A percentile compares a stretch with the other conserved stretches of the same genome.
These are phyloP conservation scores for Bjerkandera adusta DNA, from an alignment of 1,284 basidiomycete species.

Conservation along the genomic window DNA sequence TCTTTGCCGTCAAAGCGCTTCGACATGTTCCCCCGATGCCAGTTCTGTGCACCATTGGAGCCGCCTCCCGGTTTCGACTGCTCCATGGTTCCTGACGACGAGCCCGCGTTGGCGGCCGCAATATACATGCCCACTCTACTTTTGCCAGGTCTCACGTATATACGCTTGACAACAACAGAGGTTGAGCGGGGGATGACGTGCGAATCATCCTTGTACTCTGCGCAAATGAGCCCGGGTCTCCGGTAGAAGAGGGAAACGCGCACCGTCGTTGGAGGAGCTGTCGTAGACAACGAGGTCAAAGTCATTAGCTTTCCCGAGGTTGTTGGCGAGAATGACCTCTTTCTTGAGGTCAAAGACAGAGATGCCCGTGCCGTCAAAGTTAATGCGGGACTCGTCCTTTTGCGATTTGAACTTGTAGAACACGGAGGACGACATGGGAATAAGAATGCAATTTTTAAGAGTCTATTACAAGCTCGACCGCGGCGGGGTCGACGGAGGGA, in stretches of 20 bases:
- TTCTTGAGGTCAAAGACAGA: conserved; percentile 99
- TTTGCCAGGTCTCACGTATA: conserved; percentile 89
- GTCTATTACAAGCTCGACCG: conserved; percentile 10
- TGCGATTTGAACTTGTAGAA: conserved; percentile 99
- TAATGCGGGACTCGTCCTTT: conserved; percentile 91
- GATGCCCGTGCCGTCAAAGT: conserved; percentile 98
- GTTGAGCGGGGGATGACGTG: conserved; percentile 92
- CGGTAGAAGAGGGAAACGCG: conserved; percentile 22
- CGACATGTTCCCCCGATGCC: conserved; percentile 74
- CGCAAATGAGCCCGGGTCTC: not conserved
- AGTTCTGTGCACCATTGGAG: conserved; percentile 34
- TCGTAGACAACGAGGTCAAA: conserved; percentile 94
- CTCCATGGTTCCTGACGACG: conserved; percentile 30
- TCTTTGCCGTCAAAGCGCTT: conserved; percentile 90
- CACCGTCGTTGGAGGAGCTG: conserved; percentile 84
- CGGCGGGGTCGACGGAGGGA: not conserved
- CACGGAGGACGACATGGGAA: conserved; percentile 85
- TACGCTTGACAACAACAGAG: conserved; percentile 88
- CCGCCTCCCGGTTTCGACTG: conserved; percentile 23
- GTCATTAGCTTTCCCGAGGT: conserved; percentile 93
- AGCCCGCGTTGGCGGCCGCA: conserved; percentile 38
- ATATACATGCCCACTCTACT: conserved; percentile 91
- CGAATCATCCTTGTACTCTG: conserved; percentile 93
- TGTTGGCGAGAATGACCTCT: conserved; percentile 96
- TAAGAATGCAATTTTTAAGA: conserved; percentile 28